Conservation (phyloP, 2,329 filamentous ascomycete species). For the Chaetothyriales sp. region DNA sequence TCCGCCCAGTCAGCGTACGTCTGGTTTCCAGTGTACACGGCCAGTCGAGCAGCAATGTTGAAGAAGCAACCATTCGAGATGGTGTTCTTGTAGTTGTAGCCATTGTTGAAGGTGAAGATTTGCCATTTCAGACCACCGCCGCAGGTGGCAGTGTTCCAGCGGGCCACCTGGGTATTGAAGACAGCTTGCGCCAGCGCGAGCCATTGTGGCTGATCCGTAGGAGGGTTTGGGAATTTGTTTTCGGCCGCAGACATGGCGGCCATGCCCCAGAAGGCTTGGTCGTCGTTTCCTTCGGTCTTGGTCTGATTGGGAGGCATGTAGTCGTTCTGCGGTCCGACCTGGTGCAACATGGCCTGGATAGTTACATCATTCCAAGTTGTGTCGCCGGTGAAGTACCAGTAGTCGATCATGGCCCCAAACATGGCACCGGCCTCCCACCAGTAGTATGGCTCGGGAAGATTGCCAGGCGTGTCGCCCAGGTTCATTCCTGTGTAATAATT, state of each 20-base stretch:
- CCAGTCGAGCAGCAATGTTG: constrained; percentile 50
- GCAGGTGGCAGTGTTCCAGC: constrained; percentile 55
- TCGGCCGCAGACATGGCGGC: constrained; percentile 66
- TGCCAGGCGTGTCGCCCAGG: constrained; percentile 36
- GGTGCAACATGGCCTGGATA: constrained; percentile 54
- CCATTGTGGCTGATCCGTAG: constrained; percentile 51
- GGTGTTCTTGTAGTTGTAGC: constrained; percentile 45
- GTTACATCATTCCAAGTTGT: constrained; percentile 53
- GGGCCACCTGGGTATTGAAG: constrained; percentile 59
- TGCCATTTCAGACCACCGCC: constrained; percentile 72
- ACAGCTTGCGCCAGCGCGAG: constrained; percentile 63
- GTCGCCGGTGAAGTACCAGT: constrained; percentile 72
- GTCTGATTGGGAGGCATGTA: constrained; percentile 54
- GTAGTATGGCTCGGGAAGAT: constrained; percentile 38
- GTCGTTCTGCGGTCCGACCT: constrained; percentile 56
- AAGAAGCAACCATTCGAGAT: constrained; percentile 45
- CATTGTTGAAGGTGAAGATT: constrained; percentile 62
- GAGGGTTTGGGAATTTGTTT: constrained; percentile 56
- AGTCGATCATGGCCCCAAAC: constrained; percentile 57
- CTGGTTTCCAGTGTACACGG: constrained; percentile 60
- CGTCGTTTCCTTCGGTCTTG: constrained; percentile 36
- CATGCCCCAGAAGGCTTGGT: constrained; percentile 71
- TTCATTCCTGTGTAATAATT: constrained; percentile 35
- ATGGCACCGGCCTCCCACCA: constrained; percentile 64
- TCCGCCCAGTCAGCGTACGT: constrained; percentile 67